phyloP scores from a whole-genome alignment of 495 filamentous ascomycete species.

The Clohesyomyces aquaticus region DNA sequence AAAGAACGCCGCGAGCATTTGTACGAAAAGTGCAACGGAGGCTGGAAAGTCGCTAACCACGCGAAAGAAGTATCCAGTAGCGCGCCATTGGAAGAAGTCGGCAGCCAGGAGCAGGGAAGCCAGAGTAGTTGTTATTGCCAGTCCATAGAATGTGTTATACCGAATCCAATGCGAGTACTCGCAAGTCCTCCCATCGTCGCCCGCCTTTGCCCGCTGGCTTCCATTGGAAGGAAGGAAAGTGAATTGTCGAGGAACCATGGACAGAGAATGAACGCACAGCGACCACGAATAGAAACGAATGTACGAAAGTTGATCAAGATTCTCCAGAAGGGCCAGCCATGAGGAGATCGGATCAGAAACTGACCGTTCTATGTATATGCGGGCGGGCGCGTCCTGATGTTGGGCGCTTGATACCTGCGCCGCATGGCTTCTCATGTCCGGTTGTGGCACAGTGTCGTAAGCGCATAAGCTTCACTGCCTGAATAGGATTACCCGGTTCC shows the following conservation, averaged over 20 bases:
- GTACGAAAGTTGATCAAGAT: conserved; percentile 1
- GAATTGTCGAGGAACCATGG: conserved; percentile 19
- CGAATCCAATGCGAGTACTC: neutral
- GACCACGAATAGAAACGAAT: conserved; percentile 11
- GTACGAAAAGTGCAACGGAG: conserved; percentile 27
- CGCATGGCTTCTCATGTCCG: conserved; percentile 4
- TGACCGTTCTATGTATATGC: conserved; percentile 18
- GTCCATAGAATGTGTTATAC: conserved; percentile 31
- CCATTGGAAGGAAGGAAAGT: conserved; percentile 17
- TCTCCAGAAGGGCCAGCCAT: conserved; percentile 14
- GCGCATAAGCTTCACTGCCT: neutral
- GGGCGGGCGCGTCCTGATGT: conserved; percentile 2
- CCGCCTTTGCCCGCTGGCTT: neutral
- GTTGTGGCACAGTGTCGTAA: conserved; percentile 1
- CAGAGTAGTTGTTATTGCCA: conserved; percentile 24
- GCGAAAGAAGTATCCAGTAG: conserved; percentile 19
- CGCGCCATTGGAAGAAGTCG: conserved; percentile 22
- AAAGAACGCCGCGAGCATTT: conserved; percentile 32
- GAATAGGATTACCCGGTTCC: neutral
- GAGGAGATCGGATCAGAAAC: conserved; percentile 11
- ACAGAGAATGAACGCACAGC: neutral
- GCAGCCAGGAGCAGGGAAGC: conserved; percentile 20
- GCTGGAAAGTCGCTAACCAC: conserved; percentile 18
- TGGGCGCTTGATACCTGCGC: conserved; percentile 3
- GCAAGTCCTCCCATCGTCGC: conserved; percentile 4